These are phyloP conservation scores for Leccinum subspadiceum DNA, from an alignment of 1,284 basidiomycete genomes.

Conservation along the genomic window DNA sequence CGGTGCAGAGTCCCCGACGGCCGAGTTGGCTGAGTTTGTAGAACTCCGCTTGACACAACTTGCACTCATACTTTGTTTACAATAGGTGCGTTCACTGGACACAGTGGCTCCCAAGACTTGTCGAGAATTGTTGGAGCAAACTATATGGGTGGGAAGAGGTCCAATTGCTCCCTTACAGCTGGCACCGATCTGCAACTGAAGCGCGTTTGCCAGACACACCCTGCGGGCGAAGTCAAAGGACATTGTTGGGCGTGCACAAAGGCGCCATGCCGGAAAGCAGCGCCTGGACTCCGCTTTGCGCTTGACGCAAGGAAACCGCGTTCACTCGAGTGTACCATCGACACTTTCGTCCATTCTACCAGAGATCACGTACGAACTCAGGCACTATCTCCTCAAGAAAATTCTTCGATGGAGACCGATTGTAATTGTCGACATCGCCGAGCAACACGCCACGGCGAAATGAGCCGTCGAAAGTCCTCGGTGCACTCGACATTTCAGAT, in stretches of 20 bases:
- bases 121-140: slow-evolving; percentile 28
- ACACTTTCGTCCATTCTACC: slow-evolving; percentile 13
- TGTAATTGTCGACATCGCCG: not conserved
- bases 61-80: not conserved
- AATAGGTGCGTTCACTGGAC: no score
- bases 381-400: not conserved
- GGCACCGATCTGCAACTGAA: not conserved
- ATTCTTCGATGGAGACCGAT: not conserved
- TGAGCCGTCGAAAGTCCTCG: slow-evolving; percentile 25
- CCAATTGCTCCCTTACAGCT: not conserved
- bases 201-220: slow-evolving; percentile 17
- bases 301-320: slow-evolving; percentile 8
- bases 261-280: slow-evolving; percentile 30
- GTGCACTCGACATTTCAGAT: slow-evolving; percentile 24
- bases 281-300: slow-evolving; percentile 31
- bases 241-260: slow-evolving; percentile 25
- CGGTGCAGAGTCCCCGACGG: no score
- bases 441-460: not conserved
- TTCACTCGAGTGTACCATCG: slow-evolving; percentile 1
- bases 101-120: no score
- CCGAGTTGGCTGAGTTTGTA: not conserved
- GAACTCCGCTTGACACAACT: not conserved
- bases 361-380: slow-evolving; percentile 13
- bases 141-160: slow-evolving; percentile 33
- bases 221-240: slow-evolving; percentile 28